These are phyloP conservation scores for Artemisia tridentata DNA, from an alignment of 129 eudicot genomes.

Conservation along the genomic window DNA sequence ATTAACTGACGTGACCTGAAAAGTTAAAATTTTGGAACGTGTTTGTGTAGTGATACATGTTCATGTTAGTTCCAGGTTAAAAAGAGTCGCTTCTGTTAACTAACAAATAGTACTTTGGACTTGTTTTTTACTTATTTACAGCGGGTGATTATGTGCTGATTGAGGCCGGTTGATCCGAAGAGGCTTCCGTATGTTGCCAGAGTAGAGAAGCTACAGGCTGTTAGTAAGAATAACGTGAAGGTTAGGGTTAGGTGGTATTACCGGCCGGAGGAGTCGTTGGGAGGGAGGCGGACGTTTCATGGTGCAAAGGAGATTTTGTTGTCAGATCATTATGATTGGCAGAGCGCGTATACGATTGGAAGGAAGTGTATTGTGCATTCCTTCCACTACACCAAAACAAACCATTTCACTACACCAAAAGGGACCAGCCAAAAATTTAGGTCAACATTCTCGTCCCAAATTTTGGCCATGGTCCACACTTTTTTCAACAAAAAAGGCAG, in stretches of 20 bases:
- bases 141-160: constrained; percentile 24
- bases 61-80: too few relatives aligned
- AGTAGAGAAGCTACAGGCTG: constrained; percentile 22
- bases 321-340: constrained; percentile 18
- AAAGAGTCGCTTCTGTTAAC: not conserved
- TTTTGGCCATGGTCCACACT: too few relatives aligned
- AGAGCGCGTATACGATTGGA: constrained; percentile 19
- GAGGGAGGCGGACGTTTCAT: constrained; percentile 16
- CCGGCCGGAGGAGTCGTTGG: constrained; percentile 14
- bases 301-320: constrained; percentile 17
- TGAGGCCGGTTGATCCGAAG: constrained; percentile 13
- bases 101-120: not conserved
- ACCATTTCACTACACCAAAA: too few relatives aligned
- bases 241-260: constrained; percentile 20
- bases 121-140: not conserved
- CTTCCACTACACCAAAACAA: too few relatives aligned
- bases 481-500: too few relatives aligned
- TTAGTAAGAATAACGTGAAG: constrained; percentile 7
- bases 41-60: too few relatives aligned
- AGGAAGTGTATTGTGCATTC: constrained; percentile 15
- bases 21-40: too few relatives aligned
- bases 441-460: too few relatives aligned
- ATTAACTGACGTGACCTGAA: too few relatives aligned
- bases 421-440: too few relatives aligned
- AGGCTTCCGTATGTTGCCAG: constrained; percentile 21